Evolutionary conservation across 2,329 filamentous ascomycete species (phyloP), one percentile per base, ranked within the genome.

Genomic region (Helminthosporium solani): DNA sequence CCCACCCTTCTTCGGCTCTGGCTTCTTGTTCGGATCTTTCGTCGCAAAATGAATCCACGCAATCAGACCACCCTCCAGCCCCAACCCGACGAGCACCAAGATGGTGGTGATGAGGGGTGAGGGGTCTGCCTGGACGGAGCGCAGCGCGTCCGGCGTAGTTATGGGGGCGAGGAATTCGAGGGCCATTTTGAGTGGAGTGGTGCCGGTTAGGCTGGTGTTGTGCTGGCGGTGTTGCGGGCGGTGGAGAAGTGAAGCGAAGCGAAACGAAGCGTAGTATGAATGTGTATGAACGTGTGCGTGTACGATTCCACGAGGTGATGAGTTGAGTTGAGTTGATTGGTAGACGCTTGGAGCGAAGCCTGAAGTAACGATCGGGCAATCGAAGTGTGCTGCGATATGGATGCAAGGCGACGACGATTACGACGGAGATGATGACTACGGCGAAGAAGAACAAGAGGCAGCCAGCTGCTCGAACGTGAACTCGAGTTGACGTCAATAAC

Each of bases 81-180:
- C 49, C 9, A 96, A 78, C 36, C 90, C 89, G 50, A 83, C 78
- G 46, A 96, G 74, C 39, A 92, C 82, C 71, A 97, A 91, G 47
- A 88, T 72, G 0, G 90, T 95, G 15, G 86, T 86, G 57, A 96
- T 82, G 59, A 97, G 90, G 14, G 92, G 94, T 2, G 91, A 86
- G 9, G 88, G 86, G 67, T 91, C 62, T 25, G 60, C 60, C 46
- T 65, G 54, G n/a, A 65, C 60, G 23, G 59, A 63, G 43, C 62
- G 62, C 30, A 65, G 50, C n/a, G 62, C 62, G 19, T 58, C 50
- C 3, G 62, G 62, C 15, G 62, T 65, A 25, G 62, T 60, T n/a
- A 65, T 63, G 9, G 61, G 61, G 38, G 61, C 60, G 38, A 65
- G 61, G 43, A 56, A 65, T 7, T 61, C 60, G 51, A 59, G 60